Base-by-base conservation (phyloP, 257 asterid genomes). In the Ligustrum vulgare region DNA sequence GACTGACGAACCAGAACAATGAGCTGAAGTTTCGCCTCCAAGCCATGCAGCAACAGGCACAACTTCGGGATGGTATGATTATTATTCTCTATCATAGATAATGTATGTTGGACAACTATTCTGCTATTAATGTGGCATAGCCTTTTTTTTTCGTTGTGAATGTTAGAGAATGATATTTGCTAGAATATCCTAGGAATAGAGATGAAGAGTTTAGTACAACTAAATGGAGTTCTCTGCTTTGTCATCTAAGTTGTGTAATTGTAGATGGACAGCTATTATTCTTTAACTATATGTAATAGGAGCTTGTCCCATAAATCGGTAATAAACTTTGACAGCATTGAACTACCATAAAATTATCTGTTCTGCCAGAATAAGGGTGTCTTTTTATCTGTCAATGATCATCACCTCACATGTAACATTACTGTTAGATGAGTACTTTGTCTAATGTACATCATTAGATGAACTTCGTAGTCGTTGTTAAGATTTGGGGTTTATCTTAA, bases 11-110 rank as follows among this genome's bases (percentile, higher is more conserved):
- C 82, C 90, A 88, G 69, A 90, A 90, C 82, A 82, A 84, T 63
- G 96, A 88, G 78, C 83, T 90, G 73, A 90, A 82, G 83, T 79
- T 90, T 74, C 90, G 93, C n/a, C 77, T 90, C 80, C 93, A 88
- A 70, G 83, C 93, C 68, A 85, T 85, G 90, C 90, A 90, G 69
- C 96, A 86, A 71, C 96, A 88, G 75, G 91, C 89, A 43, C 96
- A 86, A 67, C 96, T 90, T 67, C 91, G 91, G 70, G 90, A 88
- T 72, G 96, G 96, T 89, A 83, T 51, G 51, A 20, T 22, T 32
- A 9, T 23, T 36, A 67, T 33, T 47, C 23, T 56, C 76, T 54
- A 16, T 66, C 12, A 34, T 71, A 31, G 34, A 34, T 60, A 39
- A 8, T 23, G 34, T 22, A 22, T 25, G 67, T 9, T 60, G 16